A percentile compares a stretch with the other conserved stretches of the same genome.
phyloP scores from a whole-genome alignment of 2,329 filamentous ascomycete genomes.

The Lasiodiplodia theobromae region DNA sequence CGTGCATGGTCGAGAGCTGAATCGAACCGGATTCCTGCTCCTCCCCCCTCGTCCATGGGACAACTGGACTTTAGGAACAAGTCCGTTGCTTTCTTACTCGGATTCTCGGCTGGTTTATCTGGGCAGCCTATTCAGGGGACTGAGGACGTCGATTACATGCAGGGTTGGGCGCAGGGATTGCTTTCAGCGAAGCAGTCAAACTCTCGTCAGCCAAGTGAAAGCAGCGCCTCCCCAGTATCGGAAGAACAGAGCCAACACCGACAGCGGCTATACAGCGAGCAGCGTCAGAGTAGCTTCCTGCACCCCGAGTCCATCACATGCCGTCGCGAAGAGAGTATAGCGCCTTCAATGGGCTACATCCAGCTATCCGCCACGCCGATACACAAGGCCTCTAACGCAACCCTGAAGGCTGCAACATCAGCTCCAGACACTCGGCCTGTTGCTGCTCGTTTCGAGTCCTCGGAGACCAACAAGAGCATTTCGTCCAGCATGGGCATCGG shows the following conservation, averaged over 20 bases:
- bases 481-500: slow-evolving; percentile 19
- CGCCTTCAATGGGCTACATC: neutral
- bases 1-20: slow-evolving; percentile 5
- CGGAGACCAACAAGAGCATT: slow-evolving; percentile 25
- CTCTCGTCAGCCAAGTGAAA: slow-evolving; percentile 14
- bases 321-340: neutral
- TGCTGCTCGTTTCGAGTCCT: slow-evolving; percentile 6
- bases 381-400: slow-evolving; percentile 3
- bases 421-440: neutral
- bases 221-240: neutral
- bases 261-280: neutral
- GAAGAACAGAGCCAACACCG: neutral
- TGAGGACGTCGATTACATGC: slow-evolving; percentile 26
- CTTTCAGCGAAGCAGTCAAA: slow-evolving; percentile 16
- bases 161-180: slow-evolving; percentile 19
- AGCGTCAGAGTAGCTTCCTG: slow-evolving; percentile 9
- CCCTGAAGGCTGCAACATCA: slow-evolving; percentile 8
- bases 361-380: neutral
- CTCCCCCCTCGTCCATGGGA: neutral
- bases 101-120: slow-evolving; percentile 21
- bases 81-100: slow-evolving; percentile 14
- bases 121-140: slow-evolving; percentile 14
- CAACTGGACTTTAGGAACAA: slow-evolving; percentile 24
- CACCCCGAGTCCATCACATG: slow-evolving; percentile 1
- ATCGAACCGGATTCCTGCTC: neutral